Conservation (phyloP, 2,329 filamentous ascomycete genomes). For the Westerdykella aurantiaca region DNA sequence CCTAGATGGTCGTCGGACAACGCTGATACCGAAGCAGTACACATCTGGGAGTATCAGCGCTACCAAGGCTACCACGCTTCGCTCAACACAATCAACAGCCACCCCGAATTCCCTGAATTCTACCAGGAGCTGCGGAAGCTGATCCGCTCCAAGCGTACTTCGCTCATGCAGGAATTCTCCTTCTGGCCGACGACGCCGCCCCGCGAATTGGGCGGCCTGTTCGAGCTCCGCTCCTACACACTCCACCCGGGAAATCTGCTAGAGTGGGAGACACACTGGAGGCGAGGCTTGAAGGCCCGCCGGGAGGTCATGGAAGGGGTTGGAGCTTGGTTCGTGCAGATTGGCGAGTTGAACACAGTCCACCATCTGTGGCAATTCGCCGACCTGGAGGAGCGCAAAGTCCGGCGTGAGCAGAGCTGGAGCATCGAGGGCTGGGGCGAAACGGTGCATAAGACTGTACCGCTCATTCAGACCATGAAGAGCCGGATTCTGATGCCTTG, state of each 20-base stretch:
- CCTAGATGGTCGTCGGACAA: background rate
- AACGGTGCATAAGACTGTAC: slow-evolving; percentile 97
- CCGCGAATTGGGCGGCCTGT: slow-evolving; percentile 82
- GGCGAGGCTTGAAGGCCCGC: slow-evolving; percentile 80
- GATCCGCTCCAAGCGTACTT: slow-evolving; percentile 77
- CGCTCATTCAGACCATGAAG: slow-evolving; percentile 94
- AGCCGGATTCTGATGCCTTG: slow-evolving; percentile 88
- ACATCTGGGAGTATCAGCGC: slow-evolving; percentile 99
- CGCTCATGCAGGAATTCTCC: slow-evolving; percentile 98
- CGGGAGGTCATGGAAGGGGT: slow-evolving; percentile 98
- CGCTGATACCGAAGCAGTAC: slow-evolving; percentile 54
- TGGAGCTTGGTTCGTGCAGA: slow-evolving; percentile 97
- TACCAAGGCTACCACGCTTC: slow-evolving; percentile 95
- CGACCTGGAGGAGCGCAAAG: slow-evolving; percentile 87
- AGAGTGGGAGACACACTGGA: slow-evolving; percentile 99
- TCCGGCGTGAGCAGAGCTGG: slow-evolving; percentile 91
- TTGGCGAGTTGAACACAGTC: slow-evolving; percentile 94
- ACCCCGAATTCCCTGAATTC: slow-evolving; percentile 79
- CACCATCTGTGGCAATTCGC: slow-evolving; percentile 99
- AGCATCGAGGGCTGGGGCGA: slow-evolving; percentile 91
- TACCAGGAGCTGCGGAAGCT: slow-evolving; percentile 79
- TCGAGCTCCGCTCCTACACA: slow-evolving; percentile 94
- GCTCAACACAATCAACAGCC: slow-evolving; percentile 72
- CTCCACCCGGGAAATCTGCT: slow-evolving; percentile 91
- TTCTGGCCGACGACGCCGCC: slow-evolving; percentile 97